These are phyloP conservation scores for Blastomyces parvus DNA, from an alignment of 2,329 filamentous ascomycete genomes.

Conservation along the genomic window DNA sequence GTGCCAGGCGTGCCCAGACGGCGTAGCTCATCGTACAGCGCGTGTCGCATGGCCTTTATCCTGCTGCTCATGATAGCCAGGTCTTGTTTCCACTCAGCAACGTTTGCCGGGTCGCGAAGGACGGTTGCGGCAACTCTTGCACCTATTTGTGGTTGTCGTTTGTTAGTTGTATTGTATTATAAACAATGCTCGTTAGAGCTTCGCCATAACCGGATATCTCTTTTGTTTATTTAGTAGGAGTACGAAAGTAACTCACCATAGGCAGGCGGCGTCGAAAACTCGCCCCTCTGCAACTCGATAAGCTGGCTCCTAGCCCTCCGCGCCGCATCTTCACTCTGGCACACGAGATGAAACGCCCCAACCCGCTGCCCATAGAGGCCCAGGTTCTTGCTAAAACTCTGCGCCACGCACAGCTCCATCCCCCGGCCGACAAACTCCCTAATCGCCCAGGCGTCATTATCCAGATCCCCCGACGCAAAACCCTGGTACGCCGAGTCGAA, in stretches of 20 bases:
- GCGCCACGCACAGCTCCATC: slow-evolving; percentile 54
- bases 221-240: background rate
- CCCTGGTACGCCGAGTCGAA: slow-evolving; percentile 98
- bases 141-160: slow-evolving; percentile 7
- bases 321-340: slow-evolving; percentile 35
- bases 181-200: no score
- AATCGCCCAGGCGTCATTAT: slow-evolving; percentile 76
- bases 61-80: slow-evolving; percentile 84
- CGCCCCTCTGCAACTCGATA: slow-evolving; percentile 78
- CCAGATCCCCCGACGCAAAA: slow-evolving; percentile 82
- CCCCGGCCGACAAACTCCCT: slow-evolving; percentile 86
- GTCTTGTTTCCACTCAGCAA: slow-evolving; percentile 83
- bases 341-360: slow-evolving; percentile 69
- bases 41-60: slow-evolving; percentile 82
- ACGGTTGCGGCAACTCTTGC: slow-evolving; percentile 33
- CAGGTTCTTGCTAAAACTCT: slow-evolving; percentile 55
- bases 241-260: slow-evolving; percentile 48
- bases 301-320: slow-evolving; percentile 67
- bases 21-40: slow-evolving; percentile 70
- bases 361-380: slow-evolving; percentile 93
- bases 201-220: no score
- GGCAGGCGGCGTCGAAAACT: slow-evolving; percentile 84
- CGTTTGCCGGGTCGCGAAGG: slow-evolving; percentile 67
- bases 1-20: slow-evolving; percentile 74
- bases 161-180: background rate